Evolutionary conservation across 2,329 filamentous ascomycete species (phyloP).

Genomic region (Fonsecaea monophora): DNA sequence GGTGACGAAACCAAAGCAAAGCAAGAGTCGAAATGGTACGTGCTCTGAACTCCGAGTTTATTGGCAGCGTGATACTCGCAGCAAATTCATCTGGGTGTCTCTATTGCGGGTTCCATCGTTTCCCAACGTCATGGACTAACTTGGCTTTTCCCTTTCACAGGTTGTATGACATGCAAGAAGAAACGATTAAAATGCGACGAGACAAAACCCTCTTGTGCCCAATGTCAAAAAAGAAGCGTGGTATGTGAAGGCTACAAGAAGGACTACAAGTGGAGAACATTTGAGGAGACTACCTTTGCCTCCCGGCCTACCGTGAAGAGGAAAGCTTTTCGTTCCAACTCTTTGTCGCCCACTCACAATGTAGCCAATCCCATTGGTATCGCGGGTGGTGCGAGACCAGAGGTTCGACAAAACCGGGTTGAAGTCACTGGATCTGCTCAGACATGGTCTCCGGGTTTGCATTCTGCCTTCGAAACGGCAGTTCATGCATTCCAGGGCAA

Average conservation of each 20-base stretch:
- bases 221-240: constrained; percentile 70
- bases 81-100: neutral
- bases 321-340: constrained; percentile 44
- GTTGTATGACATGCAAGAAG: constrained; percentile 75
- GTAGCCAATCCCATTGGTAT: constrained; percentile 39
- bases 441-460: constrained; percentile 36
- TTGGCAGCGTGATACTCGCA: neutral
- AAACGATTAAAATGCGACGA: constrained; percentile 78
- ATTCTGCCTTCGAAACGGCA: constrained; percentile 36
- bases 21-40: constrained; percentile 77
- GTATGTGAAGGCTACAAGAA: constrained; percentile 75
- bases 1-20: constrained; percentile 70
- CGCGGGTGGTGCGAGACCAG: constrained; percentile 9
- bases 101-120: neutral
- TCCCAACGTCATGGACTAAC: constrained; percentile 20
- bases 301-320: constrained; percentile 48
- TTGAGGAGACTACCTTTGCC: constrained; percentile 67
- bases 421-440: constrained; percentile 21
- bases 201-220: constrained; percentile 70
- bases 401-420: neutral
- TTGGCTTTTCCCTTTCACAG: constrained; percentile 50
- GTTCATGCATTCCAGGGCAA: constrained; percentile 32
- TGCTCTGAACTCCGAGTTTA: constrained; percentile 24
- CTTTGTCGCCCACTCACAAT: constrained; percentile 43
- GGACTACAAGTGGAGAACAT: constrained; percentile 76